Conservation (phyloP, 2,329 filamentous ascomycete genomes). For the Epichloe sibirici region DNA sequence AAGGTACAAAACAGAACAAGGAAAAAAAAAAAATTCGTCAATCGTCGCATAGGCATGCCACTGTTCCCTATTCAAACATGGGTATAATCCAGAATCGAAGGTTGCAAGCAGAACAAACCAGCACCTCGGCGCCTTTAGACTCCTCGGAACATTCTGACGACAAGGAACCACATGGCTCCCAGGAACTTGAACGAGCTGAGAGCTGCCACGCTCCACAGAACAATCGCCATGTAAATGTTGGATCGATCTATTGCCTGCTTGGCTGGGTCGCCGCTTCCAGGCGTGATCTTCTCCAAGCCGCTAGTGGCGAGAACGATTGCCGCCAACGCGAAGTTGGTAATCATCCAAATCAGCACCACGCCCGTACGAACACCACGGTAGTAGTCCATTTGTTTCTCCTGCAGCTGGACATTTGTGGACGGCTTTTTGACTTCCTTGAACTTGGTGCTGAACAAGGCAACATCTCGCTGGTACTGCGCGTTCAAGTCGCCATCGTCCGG, state of each 20-base stretch:
- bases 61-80: conserved; percentile 2
- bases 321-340: conserved; percentile 80
- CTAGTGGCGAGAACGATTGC: conserved; percentile 80
- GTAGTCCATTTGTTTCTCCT: conserved; percentile 92
- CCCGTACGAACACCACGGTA: conserved; percentile 91
- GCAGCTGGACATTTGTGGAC: conserved; percentile 39
- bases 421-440: conserved; percentile 57
- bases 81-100: conserved; percentile 10
- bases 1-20: not conserved
- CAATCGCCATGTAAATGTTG: conserved; percentile 74
- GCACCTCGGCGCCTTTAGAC: conserved; percentile 30
- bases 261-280: conserved; percentile 23
- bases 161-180: conserved; percentile 82
- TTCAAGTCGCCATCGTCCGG: conserved; percentile 93
- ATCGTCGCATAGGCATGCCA: not conserved
- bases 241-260: conserved; percentile 43
- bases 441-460: conserved; percentile 63
- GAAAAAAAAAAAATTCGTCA: not conserved
- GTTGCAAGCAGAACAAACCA: not conserved
- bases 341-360: conserved; percentile 92
- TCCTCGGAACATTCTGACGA: conserved; percentile 73
- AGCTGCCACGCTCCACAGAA: conserved; percentile 80
- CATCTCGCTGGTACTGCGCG: conserved; percentile 81
- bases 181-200: conserved; percentile 78
- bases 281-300: conserved; percentile 58